phyloP scores from a whole-genome alignment of 225 moss, liverwort and hornwort species.

The Physcomitrium patens region DNA sequence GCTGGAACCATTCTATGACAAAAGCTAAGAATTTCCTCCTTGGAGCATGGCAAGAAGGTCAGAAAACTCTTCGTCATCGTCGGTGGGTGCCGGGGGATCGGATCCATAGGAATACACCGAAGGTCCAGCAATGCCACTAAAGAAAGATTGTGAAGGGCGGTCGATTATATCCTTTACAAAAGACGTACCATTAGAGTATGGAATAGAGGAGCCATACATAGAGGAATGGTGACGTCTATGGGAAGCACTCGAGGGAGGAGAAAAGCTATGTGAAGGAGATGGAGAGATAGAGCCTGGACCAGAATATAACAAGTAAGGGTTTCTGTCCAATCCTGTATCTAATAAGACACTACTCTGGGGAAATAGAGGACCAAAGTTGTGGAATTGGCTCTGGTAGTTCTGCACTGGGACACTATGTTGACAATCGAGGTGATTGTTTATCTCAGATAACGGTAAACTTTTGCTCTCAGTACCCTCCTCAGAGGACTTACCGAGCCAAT shows the following conservation, averaged over 20 bases:
- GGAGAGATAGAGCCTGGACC: constrained; percentile 20
- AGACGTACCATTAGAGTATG: constrained; percentile 69
- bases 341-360: constrained; percentile 57
- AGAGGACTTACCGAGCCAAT: constrained; percentile 47
- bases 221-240: constrained; percentile 34
- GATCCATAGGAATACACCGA: constrained; percentile 52
- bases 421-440: constrained; percentile 49
- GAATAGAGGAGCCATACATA: constrained; percentile 50
- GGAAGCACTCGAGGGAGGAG: constrained; percentile 35
- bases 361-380: constrained; percentile 53
- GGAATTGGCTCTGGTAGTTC: constrained; percentile 50
- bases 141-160: constrained; percentile 70
- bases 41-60: constrained; percentile 80
- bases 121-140: constrained; percentile 52
- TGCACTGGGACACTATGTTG: constrained; percentile 57
- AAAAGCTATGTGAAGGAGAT: constrained; percentile 45
- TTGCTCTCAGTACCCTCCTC: constrained; percentile 47
- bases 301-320: constrained; percentile 45
- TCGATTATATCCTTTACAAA: constrained; percentile 66
- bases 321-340: constrained; percentile 54
- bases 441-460: constrained; percentile 44
- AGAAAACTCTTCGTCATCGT: constrained; percentile 81
- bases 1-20: background rate
- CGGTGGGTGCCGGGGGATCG: constrained; percentile 50
- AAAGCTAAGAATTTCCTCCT: constrained; percentile 37